phyloP scores from a whole-genome alignment of 257 asterid genomes.

The Scutellaria minor region DNA sequence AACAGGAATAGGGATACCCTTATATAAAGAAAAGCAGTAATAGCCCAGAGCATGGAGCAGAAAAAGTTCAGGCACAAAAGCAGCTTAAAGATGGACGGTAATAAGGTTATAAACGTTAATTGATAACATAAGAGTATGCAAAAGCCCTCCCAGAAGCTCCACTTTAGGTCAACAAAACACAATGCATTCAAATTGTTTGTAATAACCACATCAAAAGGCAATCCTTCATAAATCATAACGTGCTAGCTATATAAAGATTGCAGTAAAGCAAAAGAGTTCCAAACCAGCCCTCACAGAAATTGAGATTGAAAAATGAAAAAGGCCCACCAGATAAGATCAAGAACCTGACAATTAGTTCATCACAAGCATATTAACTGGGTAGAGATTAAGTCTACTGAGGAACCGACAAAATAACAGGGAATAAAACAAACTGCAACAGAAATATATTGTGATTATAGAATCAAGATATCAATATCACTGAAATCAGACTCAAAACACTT shows the following conservation, averaged over 20 bases:
- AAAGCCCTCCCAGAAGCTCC: not conserved
- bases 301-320: not conserved
- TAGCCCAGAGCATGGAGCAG: not conserved
- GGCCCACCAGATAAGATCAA: not conserved
- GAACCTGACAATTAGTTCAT: constrained; percentile 3
- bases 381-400: not conserved
- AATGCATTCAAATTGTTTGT: not conserved
- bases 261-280: not conserved
- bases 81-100: constrained; percentile 11
- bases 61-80: not conserved
- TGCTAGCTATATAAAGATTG: not conserved
- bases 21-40: not conserved
- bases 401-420: not conserved
- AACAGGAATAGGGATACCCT: not conserved
- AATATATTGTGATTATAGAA: not conserved
- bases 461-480: not conserved
- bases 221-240: not conserved
- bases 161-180: not conserved
- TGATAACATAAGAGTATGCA: not conserved
- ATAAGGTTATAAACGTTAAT: not conserved
- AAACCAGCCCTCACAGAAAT: not conserved
- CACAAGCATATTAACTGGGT: not conserved
- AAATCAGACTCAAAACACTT: not conserved
- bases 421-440: not conserved
- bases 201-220: constrained; percentile 10